phyloP scores from a whole-genome alignment of 768 basidiomycete species.

The Pholiota molesta region DNA sequence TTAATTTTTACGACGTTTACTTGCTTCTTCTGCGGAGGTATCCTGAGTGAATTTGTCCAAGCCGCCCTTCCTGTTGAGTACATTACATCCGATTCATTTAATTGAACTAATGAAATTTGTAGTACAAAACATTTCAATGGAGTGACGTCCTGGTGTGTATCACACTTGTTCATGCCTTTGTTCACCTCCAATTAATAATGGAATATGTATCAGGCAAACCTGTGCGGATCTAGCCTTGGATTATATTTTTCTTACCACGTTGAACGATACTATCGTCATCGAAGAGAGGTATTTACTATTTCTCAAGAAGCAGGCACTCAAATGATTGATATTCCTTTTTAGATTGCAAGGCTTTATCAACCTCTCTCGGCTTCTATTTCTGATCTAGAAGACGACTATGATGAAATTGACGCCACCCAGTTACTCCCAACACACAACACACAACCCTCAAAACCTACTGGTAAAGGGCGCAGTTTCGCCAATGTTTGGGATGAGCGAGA shows the following conservation, averaged over 20 bases:
- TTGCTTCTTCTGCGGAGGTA: constrained; percentile 80
- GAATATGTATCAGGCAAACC: constrained; percentile 63
- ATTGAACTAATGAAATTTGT: neutral
- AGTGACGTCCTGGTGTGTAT: constrained; percentile 68
- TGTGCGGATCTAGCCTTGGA: constrained; percentile 73
- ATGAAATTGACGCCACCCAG: constrained; percentile 48
- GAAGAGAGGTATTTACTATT: constrained; percentile 64
- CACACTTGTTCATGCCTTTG: constrained; percentile 12
- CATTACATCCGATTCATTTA: neutral
- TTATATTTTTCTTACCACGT: constrained; percentile 66
- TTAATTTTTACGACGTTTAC: constrained; percentile 68
- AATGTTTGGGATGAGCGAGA: constrained; percentile 83
- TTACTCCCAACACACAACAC: constrained; percentile 56
- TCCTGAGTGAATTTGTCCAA: constrained; percentile 83
- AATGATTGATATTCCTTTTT: constrained; percentile 1
- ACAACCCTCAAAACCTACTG: constrained; percentile 16
- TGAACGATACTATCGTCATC: constrained; percentile 75
- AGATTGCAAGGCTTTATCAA: constrained; percentile 81
- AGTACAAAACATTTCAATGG: constrained; percentile 75
- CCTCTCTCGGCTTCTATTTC: constrained; percentile 59
- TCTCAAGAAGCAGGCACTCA: neutral
- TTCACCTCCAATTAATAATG: constrained; percentile 1
- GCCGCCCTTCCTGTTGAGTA: constrained; percentile 70
- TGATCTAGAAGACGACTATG: constrained; percentile 58
- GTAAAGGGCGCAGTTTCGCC: constrained; percentile 41